phyloP scores from a whole-genome alignment of 495 filamentous ascomycete genomes.

The Astrothelium subdiscretum region DNA sequence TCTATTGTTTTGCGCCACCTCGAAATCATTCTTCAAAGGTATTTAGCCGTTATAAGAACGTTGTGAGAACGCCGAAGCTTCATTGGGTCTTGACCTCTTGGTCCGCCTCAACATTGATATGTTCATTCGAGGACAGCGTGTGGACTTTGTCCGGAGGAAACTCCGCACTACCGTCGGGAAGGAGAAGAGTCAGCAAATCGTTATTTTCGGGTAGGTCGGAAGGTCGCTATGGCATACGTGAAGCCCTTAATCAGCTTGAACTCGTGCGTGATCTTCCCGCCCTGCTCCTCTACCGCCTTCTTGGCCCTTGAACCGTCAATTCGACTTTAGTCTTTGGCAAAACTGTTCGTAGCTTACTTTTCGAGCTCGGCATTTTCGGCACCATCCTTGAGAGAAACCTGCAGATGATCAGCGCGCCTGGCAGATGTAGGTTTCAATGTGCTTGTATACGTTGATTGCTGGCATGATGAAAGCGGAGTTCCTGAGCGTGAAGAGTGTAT shows the following conservation, averaged over 20 bases:
- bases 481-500: not conserved
- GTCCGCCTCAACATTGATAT: conserved; percentile 71
- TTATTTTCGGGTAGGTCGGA: not conserved
- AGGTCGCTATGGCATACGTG: conserved; percentile 47
- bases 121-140: conserved; percentile 50
- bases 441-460: conserved; percentile 12
- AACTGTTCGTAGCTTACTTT: conserved; percentile 35
- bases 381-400: conserved; percentile 71
- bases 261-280: conserved; percentile 71
- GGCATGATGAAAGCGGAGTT: conserved; percentile 7
- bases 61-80: not conserved
- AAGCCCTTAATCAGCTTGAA: conserved; percentile 84
- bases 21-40: not conserved
- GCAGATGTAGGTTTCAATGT: not conserved
- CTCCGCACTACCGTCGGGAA: conserved; percentile 69
- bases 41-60: not conserved
- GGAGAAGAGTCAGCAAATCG: conserved; percentile 1
- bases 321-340: conserved; percentile 1
- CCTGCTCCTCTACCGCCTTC: conserved; percentile 52
- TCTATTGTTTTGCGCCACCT: not conserved
- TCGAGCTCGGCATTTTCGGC: conserved; percentile 49
- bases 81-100: conserved; percentile 61
- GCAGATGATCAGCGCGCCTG: conserved; percentile 5
- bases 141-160: conserved; percentile 54
- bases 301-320: conserved; percentile 48